phyloP scores from a whole-genome alignment of 805 yeast species.

The Starmerella asiatica region DNA sequence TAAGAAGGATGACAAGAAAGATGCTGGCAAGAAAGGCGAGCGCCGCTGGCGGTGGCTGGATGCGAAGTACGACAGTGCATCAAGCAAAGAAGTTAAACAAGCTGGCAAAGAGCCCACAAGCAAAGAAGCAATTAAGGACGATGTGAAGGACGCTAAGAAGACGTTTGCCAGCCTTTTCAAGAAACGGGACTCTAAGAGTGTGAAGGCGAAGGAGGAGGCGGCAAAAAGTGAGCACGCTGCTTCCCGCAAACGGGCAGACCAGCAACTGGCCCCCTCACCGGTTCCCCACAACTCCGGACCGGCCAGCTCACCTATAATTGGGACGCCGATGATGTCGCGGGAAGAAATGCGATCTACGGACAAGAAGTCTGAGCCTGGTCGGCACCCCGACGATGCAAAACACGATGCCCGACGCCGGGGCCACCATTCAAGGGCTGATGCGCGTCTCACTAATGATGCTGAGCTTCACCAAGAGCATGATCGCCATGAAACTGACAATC shows the following conservation, averaged over 20 bases:
- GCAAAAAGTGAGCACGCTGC: neutral
- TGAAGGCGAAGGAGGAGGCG: neutral
- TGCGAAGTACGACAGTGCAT: neutral
- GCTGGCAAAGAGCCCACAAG: too few species aligned
- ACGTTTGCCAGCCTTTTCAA: constrained; percentile 20
- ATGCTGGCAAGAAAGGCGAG: constrained; percentile 5
- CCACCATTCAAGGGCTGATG: constrained; percentile 12
- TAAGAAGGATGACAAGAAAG: neutral
- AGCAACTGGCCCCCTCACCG: too few species aligned
- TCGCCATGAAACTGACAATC: too few species aligned
- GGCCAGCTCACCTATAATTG: too few species aligned
- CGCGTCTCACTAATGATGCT: constrained; percentile 9
- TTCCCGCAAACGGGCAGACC: too few species aligned
- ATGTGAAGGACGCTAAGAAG: constrained; percentile 7
- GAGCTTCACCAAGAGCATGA: neutral
- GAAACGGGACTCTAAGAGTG: constrained; percentile 12
- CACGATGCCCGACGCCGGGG: constrained; percentile 2
- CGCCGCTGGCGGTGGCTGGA: constrained; percentile 22
- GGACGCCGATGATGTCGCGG: too few species aligned
- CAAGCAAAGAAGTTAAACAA: constrained; percentile 3
- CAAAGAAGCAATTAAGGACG: constrained; percentile 11
- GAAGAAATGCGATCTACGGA: too few species aligned
- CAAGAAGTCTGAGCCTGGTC: too few species aligned
- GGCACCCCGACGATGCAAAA: too few species aligned
- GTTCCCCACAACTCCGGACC: too few species aligned